phyloP scores from a whole-genome alignment of 306 rosid species.

The Quercus dentata region DNA sequence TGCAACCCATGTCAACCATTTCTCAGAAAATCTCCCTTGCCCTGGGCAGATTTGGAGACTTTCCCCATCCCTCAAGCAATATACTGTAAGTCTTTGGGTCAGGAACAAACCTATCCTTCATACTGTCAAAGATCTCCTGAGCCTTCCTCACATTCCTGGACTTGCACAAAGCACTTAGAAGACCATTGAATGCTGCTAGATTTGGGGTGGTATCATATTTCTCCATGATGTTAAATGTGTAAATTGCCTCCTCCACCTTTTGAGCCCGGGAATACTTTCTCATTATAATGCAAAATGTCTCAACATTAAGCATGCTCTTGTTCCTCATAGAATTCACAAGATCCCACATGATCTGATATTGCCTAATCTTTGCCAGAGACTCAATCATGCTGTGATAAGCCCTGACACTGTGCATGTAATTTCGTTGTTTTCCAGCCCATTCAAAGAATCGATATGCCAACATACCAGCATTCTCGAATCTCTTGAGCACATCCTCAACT shows the following conservation, averaged over 20 bases:
- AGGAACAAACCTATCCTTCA: constrained; percentile 57
- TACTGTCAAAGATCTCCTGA: constrained; percentile 73
- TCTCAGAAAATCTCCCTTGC: constrained; percentile 73
- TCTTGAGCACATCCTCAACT: constrained; percentile 62
- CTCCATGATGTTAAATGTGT: constrained; percentile 81
- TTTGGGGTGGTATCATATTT: constrained; percentile 56
- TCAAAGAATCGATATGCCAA: constrained; percentile 72
- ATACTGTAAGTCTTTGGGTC: constrained; percentile 77
- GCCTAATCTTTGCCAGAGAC: constrained; percentile 79
- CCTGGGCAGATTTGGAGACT: constrained; percentile 72
- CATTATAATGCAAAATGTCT: constrained; percentile 88
- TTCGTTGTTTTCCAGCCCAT: constrained; percentile 69
- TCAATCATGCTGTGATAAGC: constrained; percentile 80
- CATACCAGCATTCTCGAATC: constrained; percentile 82
- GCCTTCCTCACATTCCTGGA: constrained; percentile 90
- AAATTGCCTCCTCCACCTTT: constrained; percentile 77
- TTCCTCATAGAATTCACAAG: constrained; percentile 69
- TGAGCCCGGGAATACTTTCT: constrained; percentile 77
- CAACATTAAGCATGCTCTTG: constrained; percentile 61
- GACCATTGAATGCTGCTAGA: constrained; percentile 72
- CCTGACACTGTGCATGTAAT: constrained; percentile 46
- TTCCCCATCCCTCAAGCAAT: constrained; percentile 88
- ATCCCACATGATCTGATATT: constrained; percentile 87
- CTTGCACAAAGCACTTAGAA: constrained; percentile 76
- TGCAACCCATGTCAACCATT: constrained; percentile 62